These are phyloP conservation scores for Opeltia flavorubescens DNA, from an alignment of 495 filamentous ascomycete species.

Conservation along the genomic window DNA sequence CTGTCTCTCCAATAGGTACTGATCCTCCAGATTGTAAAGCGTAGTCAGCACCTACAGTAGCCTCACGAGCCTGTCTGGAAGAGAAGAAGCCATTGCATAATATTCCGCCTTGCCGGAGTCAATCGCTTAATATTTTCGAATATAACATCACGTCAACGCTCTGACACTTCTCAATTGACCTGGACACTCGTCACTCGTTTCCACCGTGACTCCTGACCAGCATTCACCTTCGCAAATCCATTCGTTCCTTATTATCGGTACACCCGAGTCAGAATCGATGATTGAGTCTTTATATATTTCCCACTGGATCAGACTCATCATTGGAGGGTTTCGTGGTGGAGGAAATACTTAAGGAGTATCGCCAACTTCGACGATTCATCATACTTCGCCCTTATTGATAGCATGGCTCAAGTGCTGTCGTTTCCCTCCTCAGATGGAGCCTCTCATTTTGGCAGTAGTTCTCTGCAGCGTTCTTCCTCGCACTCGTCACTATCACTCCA, in stretches of 20 bases:
- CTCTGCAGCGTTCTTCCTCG: constrained; percentile 26
- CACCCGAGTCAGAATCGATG: constrained; percentile 7
- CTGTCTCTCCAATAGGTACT: background rate
- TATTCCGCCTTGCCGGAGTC: too few species aligned
- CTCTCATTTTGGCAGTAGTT: constrained; percentile 27
- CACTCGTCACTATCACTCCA: constrained; percentile 31
- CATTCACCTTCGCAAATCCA: background rate
- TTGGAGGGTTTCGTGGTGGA: constrained; percentile 6
- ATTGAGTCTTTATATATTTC: constrained; percentile 2
- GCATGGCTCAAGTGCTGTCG: constrained; percentile 33
- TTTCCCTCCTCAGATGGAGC: constrained; percentile 22
- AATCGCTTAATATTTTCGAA: too few species aligned
- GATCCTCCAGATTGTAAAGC: too few species aligned
- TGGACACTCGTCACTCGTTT: background rate
- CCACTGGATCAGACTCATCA: constrained; percentile 3
- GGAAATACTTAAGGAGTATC: constrained; percentile 1
- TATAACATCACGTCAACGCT: too few species aligned
- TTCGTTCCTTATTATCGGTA: background rate
- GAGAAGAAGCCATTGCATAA: too few species aligned
- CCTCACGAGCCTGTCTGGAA: too few species aligned
- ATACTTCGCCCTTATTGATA: background rate
- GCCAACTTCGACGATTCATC: background rate
- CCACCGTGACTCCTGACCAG: background rate
- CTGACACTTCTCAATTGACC: too few species aligned
- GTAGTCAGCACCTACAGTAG: too few species aligned